These are phyloP conservation scores for Cadophora luteo-olivacea DNA, from an alignment of 2,329 filamentous ascomycete genomes.

Conservation along the genomic window DNA sequence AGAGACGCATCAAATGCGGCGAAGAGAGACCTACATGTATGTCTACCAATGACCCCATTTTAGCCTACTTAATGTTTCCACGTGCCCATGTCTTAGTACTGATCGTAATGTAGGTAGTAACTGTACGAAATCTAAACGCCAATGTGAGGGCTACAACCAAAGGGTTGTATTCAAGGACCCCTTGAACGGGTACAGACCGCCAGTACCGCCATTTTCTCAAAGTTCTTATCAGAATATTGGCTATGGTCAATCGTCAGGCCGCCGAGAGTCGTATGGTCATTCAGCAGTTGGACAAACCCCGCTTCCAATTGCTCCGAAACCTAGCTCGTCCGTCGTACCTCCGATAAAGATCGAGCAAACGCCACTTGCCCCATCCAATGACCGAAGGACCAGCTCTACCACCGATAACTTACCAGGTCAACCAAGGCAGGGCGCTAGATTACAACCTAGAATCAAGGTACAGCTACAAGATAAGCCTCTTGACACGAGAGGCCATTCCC, in stretches of 20 bases:
- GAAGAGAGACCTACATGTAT: conserved; percentile 74
- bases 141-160: conserved; percentile 85
- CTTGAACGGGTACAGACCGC: conserved; percentile 59
- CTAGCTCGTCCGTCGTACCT: conserved; percentile 15
- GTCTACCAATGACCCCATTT: neutral
- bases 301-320: conserved; percentile 25
- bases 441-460: conserved; percentile 6
- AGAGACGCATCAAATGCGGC: conserved; percentile 95
- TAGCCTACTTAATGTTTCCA: neutral
- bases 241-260: conserved; percentile 27
- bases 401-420: neutral
- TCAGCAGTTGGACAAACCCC: conserved; percentile 23
- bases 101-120: conserved; percentile 67
- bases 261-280: conserved; percentile 23
- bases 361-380: conserved; percentile 7
- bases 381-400: neutral
- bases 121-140: conserved; percentile 84
- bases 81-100: neutral
- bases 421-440: neutral
- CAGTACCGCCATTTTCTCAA: conserved; percentile 47
- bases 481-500: conserved; percentile 31
- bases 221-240: conserved; percentile 25
- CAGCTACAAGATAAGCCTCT: conserved; percentile 16
- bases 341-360: neutral
- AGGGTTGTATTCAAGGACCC: conserved; percentile 82